Base-by-base conservation (phyloP, 2,329 filamentous ascomycete genomes). In the Fusarium sp. region DNA sequence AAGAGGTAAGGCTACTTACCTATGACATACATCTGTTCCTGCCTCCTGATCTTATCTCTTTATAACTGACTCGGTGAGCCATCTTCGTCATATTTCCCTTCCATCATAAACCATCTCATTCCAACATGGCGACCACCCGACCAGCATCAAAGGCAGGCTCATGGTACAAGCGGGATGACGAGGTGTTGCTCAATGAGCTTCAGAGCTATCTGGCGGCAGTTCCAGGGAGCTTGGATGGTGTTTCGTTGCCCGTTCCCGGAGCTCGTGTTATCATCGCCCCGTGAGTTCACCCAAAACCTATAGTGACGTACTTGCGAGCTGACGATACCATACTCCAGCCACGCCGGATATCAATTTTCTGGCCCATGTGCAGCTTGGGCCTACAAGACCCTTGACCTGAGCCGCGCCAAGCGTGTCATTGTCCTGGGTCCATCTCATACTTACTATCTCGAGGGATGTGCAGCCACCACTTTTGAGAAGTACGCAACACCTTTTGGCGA, bases 401-500 rank as follows among this genome's bases (percentile, higher is more conserved):
- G 88, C 61, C 87, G 88, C 63, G 91, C 90, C 23, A 97, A 96
- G 79, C 91, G 94, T 5, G 87, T 99, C 67, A 98, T 99, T 76
- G 84, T 99, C 40, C 87, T 99, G 17, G 96, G 96, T 0, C 96
- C 96, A 4, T 97, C 95, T 2, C 96, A 99, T 75, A 93, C 95
- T 47, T 89, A 92, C 78, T 91, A 93, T 67, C 88, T 98, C 3
- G 82, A 86, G 3, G 91, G 90, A 48, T 91, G 92, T 68, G 94
- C 93, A 4, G 84, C 97, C 9, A 91, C 94, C 0, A 86, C 83
- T 13, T 94, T 93, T 75, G 84, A 83, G 29, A 82, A 84, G 61
- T 96, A 94, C 76, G 85, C 81, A 15, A 96, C 93, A 0, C 93
- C 93, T 0, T 86, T 94, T 29, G 93, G 93, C 13, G 80, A 90